phyloP scores from a whole-genome alignment of 2,329 filamentous ascomycete genomes.

The Dactylellina haptotyla region DNA sequence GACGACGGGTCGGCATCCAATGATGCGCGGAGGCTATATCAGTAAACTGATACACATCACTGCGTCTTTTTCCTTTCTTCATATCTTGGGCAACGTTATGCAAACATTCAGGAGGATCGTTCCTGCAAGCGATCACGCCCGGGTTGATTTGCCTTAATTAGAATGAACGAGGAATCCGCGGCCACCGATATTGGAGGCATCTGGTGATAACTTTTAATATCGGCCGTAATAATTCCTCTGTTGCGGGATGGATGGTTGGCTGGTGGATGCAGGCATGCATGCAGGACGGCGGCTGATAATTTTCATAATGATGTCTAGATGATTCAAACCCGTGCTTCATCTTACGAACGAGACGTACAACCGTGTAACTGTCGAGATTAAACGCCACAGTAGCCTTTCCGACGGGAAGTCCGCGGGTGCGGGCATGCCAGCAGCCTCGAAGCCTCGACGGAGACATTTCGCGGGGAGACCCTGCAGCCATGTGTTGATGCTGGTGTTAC shows the following conservation, averaged over 20 bases:
- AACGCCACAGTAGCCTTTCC: too few relatives aligned
- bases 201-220: neutral
- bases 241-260: too few relatives aligned
- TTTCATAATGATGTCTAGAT: conserved; percentile 6
- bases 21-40: neutral
- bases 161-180: conserved; percentile 10
- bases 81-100: conserved; percentile 18
- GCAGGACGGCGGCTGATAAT: too few relatives aligned
- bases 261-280: too few relatives aligned
- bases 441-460: too few relatives aligned
- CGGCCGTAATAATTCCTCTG: too few relatives aligned
- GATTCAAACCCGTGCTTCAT: neutral
- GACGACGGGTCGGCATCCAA: neutral
- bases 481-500: neutral
- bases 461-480: neutral
- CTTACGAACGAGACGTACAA: too few relatives aligned
- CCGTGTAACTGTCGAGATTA: too few relatives aligned
- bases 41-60: too few relatives aligned
- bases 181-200: conserved; percentile 25
- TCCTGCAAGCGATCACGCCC: too few relatives aligned
- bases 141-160: neutral
- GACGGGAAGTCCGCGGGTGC: too few relatives aligned
- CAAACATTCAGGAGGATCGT: neutral
- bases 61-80: conserved; percentile 11
- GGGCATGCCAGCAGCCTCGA: too few relatives aligned